Evolutionary conservation across 2,329 filamentous ascomycete genomes (phyloP), one percentile per base, ranked within the genome.

Genomic region (Claviceps digitariae): DNA sequence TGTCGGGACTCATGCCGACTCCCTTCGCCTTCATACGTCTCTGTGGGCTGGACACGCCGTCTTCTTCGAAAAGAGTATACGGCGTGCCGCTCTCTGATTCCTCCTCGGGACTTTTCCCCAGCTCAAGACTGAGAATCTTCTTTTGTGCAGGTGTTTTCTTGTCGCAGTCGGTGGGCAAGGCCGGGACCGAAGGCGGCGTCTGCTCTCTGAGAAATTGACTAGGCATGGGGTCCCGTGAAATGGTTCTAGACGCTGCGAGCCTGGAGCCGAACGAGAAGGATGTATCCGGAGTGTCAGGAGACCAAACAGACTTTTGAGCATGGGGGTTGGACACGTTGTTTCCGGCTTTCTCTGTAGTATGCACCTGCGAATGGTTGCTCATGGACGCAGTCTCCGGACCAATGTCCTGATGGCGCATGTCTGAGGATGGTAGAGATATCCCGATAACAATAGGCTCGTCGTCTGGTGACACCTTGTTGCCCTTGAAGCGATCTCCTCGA

Each of bases 391-490:
- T 79, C 45, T 75, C 71, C n/a, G 77, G 76, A 53, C 74, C 78
- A 62, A 76, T 68, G 29, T 58, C 56, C 1, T 56, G 60, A 34
- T 54, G 57, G 41, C 55, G 56, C 12, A 61, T 56, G 21, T 65
- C 62, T 8, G 64, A 64, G 15, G 79, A 76, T 2, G 84, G 78
- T 47, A 88, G 70, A 15, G 79, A 76, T 50, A 89, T 81, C 13
- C 84, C 84, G 58, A 88, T 89, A 44, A 85, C 76, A 55, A 89
- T 89, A 1, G 82, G 82, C n/a, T 81, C 74, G 60, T 85, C 81
- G 54, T 77, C 78, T 0, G 85, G 84, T 15, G 84, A 87, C 4
- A 87, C 72, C 56, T 81, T 79, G 12, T 65, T 63, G 6, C 63
- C 63, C 25, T 62, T 52, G 56, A 60, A 57, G 56, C 62, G 56